Percentiles rank a stretch among this genome's conserved stretches.
These are phyloP conservation scores for Coemansia sp. DNA, from an alignment of 192 early-diverging fungal species.

Conservation along the genomic window DNA sequence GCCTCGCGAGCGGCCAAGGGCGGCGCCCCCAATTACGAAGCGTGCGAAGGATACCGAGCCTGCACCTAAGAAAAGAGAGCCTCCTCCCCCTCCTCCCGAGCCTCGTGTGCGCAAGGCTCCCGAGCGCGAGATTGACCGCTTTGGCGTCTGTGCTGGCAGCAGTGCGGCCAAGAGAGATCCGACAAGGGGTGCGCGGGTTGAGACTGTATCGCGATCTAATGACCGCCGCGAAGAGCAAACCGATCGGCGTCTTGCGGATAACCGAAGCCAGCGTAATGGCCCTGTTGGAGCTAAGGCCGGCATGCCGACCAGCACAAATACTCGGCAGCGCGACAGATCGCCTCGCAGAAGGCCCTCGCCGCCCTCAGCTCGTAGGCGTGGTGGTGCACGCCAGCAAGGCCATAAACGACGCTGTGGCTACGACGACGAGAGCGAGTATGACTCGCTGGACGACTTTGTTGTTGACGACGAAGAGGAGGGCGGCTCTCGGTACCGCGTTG, in stretches of 20 bases:
- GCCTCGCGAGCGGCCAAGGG: not conserved
- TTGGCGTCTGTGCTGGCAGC: constrained; percentile 24
- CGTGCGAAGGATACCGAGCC: not conserved
- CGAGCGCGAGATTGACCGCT: constrained; percentile 46
- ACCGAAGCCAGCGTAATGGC: not conserved
- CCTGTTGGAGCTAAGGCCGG: not conserved
- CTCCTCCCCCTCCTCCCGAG: not conserved
- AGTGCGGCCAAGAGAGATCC: not conserved
- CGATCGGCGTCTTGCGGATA: not conserved
- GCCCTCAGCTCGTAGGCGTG: not conserved
- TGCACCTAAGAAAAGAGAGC: not conserved
- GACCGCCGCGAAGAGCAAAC: not conserved
- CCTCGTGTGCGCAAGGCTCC: constrained; percentile 12
- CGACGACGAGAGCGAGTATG: constrained; percentile 40
- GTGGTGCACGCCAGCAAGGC: not conserved
- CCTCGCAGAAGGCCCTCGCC: not conserved
- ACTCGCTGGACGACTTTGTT: constrained; percentile 54
- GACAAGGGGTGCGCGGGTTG: not conserved
- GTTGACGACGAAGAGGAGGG: constrained; percentile 51
- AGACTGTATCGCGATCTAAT: not conserved
- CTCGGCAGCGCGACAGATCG: not conserved
- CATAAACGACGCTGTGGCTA: constrained; percentile 2
- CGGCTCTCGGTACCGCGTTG: constrained; percentile 28
- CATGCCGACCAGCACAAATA: not conserved
- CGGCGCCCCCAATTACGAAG: not conserved